Conservation (phyloP, 2,329 filamentous ascomycete species). For the Triangularia setosa region DNA sequence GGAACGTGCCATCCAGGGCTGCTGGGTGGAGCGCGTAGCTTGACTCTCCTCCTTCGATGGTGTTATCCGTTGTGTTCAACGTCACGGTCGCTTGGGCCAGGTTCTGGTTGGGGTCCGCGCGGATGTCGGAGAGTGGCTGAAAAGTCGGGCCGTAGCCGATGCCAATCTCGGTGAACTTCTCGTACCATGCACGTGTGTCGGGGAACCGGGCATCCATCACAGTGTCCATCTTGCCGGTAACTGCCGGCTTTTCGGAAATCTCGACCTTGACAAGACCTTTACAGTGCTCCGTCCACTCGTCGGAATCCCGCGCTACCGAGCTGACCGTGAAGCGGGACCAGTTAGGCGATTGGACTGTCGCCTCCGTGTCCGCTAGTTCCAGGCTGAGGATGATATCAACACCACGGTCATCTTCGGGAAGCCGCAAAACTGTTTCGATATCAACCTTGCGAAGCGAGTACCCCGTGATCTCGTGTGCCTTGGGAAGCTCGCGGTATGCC, state of each 20-base stretch:
- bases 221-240: neutral
- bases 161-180: constrained; percentile 34
- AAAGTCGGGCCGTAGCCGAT: constrained; percentile 39
- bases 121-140: constrained; percentile 32
- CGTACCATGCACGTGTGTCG: constrained; percentile 26
- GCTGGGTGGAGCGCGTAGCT: constrained; percentile 39
- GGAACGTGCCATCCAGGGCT: constrained; percentile 36
- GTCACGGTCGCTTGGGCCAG: constrained; percentile 25
- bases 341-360: no score
- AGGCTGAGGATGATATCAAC: neutral
- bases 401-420: constrained; percentile 3
- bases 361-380: neutral
- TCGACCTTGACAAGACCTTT: neutral
- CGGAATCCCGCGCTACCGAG: neutral
- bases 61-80: neutral
- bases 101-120: constrained; percentile 27
- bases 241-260: neutral
- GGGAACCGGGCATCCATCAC: neutral
- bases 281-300: neutral
- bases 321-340: no score
- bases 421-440: constrained; percentile 19
- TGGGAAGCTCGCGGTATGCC: neutral
- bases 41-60: constrained; percentile 31
- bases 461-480: neutral
- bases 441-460: constrained; percentile 9